Base-by-base conservation (phyloP, 495 filamentous ascomycete genomes). In the Penicillium malachiteum region DNA sequence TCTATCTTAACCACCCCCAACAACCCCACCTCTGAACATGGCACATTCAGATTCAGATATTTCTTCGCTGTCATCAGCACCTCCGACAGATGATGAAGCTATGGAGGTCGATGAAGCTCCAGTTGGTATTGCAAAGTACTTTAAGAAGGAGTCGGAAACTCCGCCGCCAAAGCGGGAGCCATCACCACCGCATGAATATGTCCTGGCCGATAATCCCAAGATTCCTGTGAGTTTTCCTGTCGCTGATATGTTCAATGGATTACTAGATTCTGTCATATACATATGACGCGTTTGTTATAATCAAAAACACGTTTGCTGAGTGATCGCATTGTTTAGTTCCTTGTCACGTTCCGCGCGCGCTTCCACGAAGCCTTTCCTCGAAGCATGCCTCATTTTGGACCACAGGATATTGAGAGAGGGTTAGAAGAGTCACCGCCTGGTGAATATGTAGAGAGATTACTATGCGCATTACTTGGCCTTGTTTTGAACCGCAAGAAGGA, bases 401-500 rank as follows among this genome's bases (percentile, higher is more conserved):
- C 93, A 18, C 94, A 98, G 72, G 94, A 98, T 74, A 82, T 98
- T 49, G 94, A 98, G 76, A 76, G 82, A 60, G 94, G 92, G 26
- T 84, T 96, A 17, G 81, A 84, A 44, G 90, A 96, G 60, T 63
- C 78, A 32, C 69, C 85, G 12, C 95, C 94, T 11, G 88, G 89
- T 57, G 87, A 94, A 66, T 85, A 88, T 60, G 86, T 92, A 33
- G 93, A 97, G 74, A 80, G 84, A 62, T 82, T 98, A 42, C 76
- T 98, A 33, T 97, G 95, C 79, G 90, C 91, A 62, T 75, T 98
- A 42, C 71, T 98, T 17, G 84, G 90, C 31, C 77, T 97, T 66
- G 82, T 96, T 50, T 79, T 97, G 58, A 98, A 98, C 66, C 85
- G 94, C 64, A 97, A 97, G 80, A 96, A 98, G 66, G 89, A 94